Conservation (phyloP, 192 early-diverging fungal genomes). For the Backusella mclennaniae region DNA sequence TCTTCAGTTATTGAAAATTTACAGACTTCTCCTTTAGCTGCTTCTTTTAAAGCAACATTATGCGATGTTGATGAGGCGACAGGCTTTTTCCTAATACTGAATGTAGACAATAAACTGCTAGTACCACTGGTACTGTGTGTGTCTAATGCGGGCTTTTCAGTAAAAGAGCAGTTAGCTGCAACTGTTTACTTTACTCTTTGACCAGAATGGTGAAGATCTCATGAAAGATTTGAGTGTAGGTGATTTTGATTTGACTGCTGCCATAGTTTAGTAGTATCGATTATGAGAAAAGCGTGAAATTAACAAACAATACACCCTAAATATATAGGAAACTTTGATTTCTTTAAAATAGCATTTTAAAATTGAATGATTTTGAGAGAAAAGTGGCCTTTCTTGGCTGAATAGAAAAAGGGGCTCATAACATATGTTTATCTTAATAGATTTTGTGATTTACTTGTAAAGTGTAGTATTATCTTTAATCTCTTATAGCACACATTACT, state of each 20-base stretch:
- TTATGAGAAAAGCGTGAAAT: not conserved
- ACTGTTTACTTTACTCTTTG: not conserved
- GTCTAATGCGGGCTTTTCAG: not conserved
- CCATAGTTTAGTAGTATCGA: not conserved
- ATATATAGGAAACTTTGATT: not conserved
- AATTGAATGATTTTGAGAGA: constrained; percentile 1
- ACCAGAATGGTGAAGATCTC: constrained; percentile 3
- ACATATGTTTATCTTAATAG: not conserved
- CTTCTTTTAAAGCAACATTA: not conserved
- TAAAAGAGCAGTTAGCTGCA: not conserved
- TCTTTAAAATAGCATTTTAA: not conserved
- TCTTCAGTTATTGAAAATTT: constrained; percentile 32
- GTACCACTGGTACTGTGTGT: not conserved
- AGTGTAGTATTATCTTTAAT: not conserved
- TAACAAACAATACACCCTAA: not conserved
- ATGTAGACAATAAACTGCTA: not conserved
- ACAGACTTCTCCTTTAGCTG: constrained; percentile 19
- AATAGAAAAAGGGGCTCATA: not conserved
- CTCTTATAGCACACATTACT: not conserved
- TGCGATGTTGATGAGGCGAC: not conserved
- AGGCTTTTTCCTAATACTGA: not conserved
- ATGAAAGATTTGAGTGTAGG: constrained; percentile 8
- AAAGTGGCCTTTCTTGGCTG: not conserved
- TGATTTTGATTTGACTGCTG: not conserved
- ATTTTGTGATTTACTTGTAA: not conserved